Percentiles rank a stretch among this genome's conserved stretches.
These are phyloP conservation scores for Baorangia bicolor DNA, from an alignment of 768 basidiomycete genomes.

Conservation along the genomic window DNA sequence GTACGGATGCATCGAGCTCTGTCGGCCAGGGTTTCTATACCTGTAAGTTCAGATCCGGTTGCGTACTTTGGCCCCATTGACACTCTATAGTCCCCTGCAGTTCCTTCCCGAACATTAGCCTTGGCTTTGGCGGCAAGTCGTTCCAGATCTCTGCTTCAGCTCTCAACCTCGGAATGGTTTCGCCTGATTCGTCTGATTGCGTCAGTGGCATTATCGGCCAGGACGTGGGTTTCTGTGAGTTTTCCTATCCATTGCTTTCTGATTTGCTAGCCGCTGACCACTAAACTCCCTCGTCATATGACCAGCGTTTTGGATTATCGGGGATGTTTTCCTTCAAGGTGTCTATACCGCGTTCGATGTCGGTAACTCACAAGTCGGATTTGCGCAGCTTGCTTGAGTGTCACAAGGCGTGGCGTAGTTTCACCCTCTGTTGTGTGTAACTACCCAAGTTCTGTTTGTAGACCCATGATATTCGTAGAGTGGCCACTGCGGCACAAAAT, in stretches of 20 bases:
- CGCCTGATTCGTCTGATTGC: constrained; percentile 25
- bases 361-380: constrained; percentile 35
- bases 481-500: no score
- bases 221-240: constrained; percentile 8
- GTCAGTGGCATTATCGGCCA: constrained; percentile 29
- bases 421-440: not conserved
- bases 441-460: not conserved
- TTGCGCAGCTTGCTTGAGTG: constrained; percentile 28
- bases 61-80: not conserved
- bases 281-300: not conserved
- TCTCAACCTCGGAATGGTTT: constrained; percentile 39
- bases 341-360: constrained; percentile 44
- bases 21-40: constrained; percentile 32
- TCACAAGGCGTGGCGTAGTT: no score
- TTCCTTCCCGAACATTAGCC: constrained; percentile 26
- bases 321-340: constrained; percentile 41
- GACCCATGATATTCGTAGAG: constrained; percentile 10
- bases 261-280: not conserved
- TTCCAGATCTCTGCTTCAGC: constrained; percentile 32
- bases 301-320: constrained; percentile 32
- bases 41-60: constrained; percentile 12
- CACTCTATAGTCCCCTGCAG: constrained; percentile 27
- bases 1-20: constrained; percentile 11
- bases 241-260: not conserved
- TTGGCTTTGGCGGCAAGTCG: constrained; percentile 37